phyloP scores from a whole-genome alignment of 1,284 basidiomycete genomes.

The Microbotryomycetes sp. region DNA sequence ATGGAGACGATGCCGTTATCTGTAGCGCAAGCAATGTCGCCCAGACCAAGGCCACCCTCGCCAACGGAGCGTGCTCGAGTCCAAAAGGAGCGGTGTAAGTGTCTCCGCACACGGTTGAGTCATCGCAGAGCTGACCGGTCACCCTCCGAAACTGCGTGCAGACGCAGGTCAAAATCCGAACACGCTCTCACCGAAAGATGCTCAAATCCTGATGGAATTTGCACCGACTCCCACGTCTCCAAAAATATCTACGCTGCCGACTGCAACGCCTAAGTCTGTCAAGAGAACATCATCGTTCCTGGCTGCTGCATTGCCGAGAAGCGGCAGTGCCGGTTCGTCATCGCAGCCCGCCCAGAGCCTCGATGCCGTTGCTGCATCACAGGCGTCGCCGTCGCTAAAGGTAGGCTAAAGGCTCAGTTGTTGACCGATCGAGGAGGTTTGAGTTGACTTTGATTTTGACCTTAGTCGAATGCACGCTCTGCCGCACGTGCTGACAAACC shows the following conservation, averaged over 20 bases:
- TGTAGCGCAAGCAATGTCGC: constrained; percentile 93
- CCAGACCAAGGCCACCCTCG: constrained; percentile 87
- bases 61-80: constrained; percentile 80
- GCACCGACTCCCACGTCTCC: constrained; percentile 51
- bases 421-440: too few species aligned
- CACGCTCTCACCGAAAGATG: constrained; percentile 62
- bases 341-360: constrained; percentile 34
- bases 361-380: constrained; percentile 34
- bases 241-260: constrained; percentile 55
- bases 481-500: constrained; percentile 1
- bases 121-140: too few species aligned
- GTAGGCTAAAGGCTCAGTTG: too few species aligned
- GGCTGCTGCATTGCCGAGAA: constrained; percentile 39
- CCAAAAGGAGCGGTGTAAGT: constrained; percentile 55
- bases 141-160: constrained; percentile 51
- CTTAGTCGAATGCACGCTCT: too few species aligned
- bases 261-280: constrained; percentile 34
- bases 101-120: too few species aligned
- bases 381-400: neutral
- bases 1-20: constrained; percentile 92
- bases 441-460: too few species aligned
- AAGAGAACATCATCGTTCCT: constrained; percentile 40
- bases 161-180: constrained; percentile 68
- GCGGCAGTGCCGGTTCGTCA: constrained; percentile 33
- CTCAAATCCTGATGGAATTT: constrained; percentile 42